Evolutionary conservation across 169 alveolate genomes (phyloP), one percentile per base, ranked within the genome.

Genomic region (Neospora caninum): DNA sequence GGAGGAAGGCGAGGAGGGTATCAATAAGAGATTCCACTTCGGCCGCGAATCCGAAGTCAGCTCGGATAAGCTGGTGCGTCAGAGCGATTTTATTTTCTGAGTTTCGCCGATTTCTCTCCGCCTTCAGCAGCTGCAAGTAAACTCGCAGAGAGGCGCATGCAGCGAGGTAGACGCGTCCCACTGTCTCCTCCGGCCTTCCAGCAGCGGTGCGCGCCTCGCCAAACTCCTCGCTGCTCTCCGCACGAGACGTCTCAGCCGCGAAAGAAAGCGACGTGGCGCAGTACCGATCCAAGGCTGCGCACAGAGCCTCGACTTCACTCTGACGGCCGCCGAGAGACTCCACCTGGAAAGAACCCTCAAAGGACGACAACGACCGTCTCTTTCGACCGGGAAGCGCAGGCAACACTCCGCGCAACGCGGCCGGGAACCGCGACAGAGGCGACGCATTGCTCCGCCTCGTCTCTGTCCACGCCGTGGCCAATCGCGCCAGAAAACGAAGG

Each of bases 161-260:
- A 39, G 89, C 89, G 64, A 82, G 69, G 41, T 82, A 42, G 38
- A 82, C 38, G 69, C 64, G 89, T 1, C 39, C 89, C 41, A 82
- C 64, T 49, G 54, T 82, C 67, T 82, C 89, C n/a, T 43, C 89
- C 20, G 1, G 64, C 22, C 13, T 31, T 34, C 39, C 43, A 34
- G 45, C 25, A 31, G 16, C 9, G 25, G 45, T 36, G 42, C n/a
- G 25, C 41, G 80, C 80, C 29, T 69, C n/a, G 4, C 58, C 13
- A 13, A 49, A 49, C 22, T 49, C 73, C 0, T 27, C 25, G n/a
- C 4, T 29, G 73, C 73, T 22, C 73, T 16, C 73, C 73, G 73
- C 73, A 16, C 7, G 73, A 9, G 73, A 64, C 73, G 27, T n/a
- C n/a, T n/a, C n/a, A n/a, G 18, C 64, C 64, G 73, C 4, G n/a